These are phyloP conservation scores for Pittosporum tobira DNA, from an alignment of 129 eudicot species.

Conservation along the genomic window DNA sequence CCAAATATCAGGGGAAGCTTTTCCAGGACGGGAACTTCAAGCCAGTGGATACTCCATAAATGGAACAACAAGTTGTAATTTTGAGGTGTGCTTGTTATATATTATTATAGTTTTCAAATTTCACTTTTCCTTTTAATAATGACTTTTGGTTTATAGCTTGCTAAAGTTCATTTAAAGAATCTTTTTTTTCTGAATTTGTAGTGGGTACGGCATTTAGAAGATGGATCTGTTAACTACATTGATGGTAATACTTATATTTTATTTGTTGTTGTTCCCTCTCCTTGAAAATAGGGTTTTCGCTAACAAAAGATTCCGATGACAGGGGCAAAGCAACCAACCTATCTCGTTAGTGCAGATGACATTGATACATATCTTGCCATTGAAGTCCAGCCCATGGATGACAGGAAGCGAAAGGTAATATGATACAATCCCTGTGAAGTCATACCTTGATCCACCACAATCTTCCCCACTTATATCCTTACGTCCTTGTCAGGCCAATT, in stretches of 20 bases:
- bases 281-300: slow-evolving; percentile 4
- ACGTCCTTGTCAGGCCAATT: no score
- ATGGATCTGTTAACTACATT: slow-evolving; percentile 79
- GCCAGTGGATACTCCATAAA: slow-evolving; percentile 79
- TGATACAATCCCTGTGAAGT: not conserved
- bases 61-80: slow-evolving; percentile 97
- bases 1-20: slow-evolving; percentile 91
- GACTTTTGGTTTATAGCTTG: not conserved
- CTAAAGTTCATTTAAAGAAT: not conserved
- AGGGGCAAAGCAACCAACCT: slow-evolving; percentile 94
- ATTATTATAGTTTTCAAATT: not conserved
- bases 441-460: not conserved
- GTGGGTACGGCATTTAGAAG: slow-evolving; percentile 98
- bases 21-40: slow-evolving; percentile 76
- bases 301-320: slow-evolving; percentile 19
- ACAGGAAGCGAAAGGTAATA: slow-evolving; percentile 75
- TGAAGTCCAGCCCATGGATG: slow-evolving; percentile 97
- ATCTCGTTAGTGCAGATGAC: slow-evolving; percentile 90
- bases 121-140: not conserved
- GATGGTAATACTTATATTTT: slow-evolving; percentile 48
- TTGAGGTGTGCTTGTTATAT: slow-evolving; percentile 66
- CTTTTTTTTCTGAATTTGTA: slow-evolving; percentile 23
- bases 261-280: not conserved
- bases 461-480: no score
- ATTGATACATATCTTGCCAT: slow-evolving; percentile 80